Conservation (phyloP, 2,329 filamentous ascomycete species). For the Raffaelea albimanens region DNA sequence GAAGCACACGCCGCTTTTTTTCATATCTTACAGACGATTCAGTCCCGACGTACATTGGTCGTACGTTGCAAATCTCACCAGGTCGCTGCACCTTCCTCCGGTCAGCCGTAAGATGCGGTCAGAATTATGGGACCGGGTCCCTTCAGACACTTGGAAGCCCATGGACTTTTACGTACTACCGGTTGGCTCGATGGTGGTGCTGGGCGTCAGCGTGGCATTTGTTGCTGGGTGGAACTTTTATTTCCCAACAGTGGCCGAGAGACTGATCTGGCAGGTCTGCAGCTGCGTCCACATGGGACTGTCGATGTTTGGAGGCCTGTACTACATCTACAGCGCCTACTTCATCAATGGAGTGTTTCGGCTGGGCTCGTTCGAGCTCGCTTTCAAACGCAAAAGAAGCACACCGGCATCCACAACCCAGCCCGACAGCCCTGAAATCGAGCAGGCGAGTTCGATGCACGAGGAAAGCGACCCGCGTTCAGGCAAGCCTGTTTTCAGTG, state of each 20-base stretch:
- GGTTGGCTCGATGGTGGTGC: constrained; percentile 7
- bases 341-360: not conserved
- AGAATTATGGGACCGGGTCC: not conserved
- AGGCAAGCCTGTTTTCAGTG: not conserved
- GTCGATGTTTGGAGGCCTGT: not conserved
- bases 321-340: constrained; percentile 3
- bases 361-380: not conserved
- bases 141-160: constrained; percentile 2
- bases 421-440: not conserved
- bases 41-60: not conserved
- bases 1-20: constrained; percentile 23
- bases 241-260: constrained; percentile 16
- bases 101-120: not conserved
- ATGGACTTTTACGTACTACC: constrained; percentile 11
- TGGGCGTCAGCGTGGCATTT: constrained; percentile 12
- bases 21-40: constrained; percentile 12
- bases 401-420: not conserved
- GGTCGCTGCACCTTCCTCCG: not conserved
- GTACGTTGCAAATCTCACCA: not conserved
- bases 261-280: constrained; percentile 15
- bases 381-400: not conserved
- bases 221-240: constrained; percentile 18
- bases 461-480: not conserved
- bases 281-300: constrained; percentile 11
- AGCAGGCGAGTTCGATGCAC: not conserved